A percentile compares a stretch with the other conserved stretches of the same genome.
Evolutionary conservation across 306 rosid species (phyloP).

Genomic region (Astragalus glycyphyllos): DNA sequence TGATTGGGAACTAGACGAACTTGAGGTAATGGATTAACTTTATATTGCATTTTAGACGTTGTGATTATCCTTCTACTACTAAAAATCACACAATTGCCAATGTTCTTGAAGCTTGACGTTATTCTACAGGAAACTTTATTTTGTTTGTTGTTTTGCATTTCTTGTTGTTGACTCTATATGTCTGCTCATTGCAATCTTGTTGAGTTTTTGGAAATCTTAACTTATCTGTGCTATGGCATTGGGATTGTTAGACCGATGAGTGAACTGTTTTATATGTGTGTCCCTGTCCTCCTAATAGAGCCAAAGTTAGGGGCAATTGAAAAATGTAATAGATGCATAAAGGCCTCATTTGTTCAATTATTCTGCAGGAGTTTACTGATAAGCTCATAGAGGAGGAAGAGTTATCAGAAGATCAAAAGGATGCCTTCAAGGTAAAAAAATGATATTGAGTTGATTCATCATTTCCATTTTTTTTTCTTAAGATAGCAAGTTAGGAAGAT

Average conservation of each 20-base stretch:
- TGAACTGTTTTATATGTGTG: neutral
- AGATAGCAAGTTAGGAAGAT: neutral
- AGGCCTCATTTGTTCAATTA: slow-evolving; percentile 31
- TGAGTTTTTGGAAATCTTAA: slow-evolving; percentile 28
- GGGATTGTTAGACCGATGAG: slow-evolving; percentile 10
- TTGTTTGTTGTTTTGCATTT: slow-evolving; percentile 22
- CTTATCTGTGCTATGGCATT: neutral
- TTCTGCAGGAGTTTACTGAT: slow-evolving; percentile 77
- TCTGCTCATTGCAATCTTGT: slow-evolving; percentile 6
- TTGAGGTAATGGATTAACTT: slow-evolving; percentile 61
- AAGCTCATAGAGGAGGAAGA: slow-evolving; percentile 72
- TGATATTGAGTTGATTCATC: neutral
- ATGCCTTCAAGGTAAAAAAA: slow-evolving; percentile 68
- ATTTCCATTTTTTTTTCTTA: neutral
- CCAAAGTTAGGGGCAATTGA: neutral
- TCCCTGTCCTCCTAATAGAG: slow-evolving; percentile 1
- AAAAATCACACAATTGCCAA: neutral
- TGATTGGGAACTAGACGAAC: slow-evolving; percentile 92
- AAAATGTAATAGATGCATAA: neutral
- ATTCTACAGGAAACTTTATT: slow-evolving; percentile 13
- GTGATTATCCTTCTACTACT: neutral
- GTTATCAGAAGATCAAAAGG: slow-evolving; percentile 69
- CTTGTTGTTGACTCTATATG: neutral
- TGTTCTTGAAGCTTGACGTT: slow-evolving; percentile 7
- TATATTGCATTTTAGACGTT: slow-evolving; percentile 7